A percentile compares a stretch with the other conserved stretches of the same genome.
Evolutionary conservation across 1,139 yeast genomes (phyloP).

Genomic region (Geotrichum aggregatum): DNA sequence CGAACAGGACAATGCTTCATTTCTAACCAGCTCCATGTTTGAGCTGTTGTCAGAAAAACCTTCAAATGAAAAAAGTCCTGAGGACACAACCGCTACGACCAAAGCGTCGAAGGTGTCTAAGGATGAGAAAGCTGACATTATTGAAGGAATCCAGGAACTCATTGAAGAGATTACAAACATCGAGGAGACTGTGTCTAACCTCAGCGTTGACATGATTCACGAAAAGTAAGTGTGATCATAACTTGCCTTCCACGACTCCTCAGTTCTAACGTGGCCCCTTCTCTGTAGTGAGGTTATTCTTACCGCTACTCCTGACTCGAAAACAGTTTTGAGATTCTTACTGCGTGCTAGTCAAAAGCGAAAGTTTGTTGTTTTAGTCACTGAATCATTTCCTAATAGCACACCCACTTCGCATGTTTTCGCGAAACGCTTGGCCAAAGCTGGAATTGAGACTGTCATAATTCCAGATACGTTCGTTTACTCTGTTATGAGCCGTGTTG

Average conservation of each 20-base stretch:
- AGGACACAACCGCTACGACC: constrained; percentile 17
- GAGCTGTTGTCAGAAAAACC: constrained; percentile 50
- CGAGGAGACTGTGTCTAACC: constrained; percentile 84
- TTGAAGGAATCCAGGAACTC: constrained; percentile 90
- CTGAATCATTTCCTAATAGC: constrained; percentile 90
- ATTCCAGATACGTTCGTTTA: constrained; percentile 91
- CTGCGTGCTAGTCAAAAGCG: constrained; percentile 85
- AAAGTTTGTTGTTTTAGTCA: constrained; percentile 84
- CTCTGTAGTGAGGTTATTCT: constrained; percentile 59
- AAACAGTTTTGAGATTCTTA: constrained; percentile 81
- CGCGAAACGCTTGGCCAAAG: constrained; percentile 73
- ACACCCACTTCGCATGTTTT: constrained; percentile 69
- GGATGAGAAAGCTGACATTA: constrained; percentile 81
- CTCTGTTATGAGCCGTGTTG: constrained; percentile 96
- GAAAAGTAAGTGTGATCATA: constrained; percentile 52
- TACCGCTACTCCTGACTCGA: constrained; percentile 91
- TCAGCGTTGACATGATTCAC: constrained; percentile 90
- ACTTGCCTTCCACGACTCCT: too few relatives aligned
- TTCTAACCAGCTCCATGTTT: constrained; percentile 74
- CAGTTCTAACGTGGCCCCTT: constrained; percentile 4
- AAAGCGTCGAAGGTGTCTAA: constrained; percentile 42
- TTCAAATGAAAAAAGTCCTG: constrained; percentile 26
- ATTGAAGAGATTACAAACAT: constrained; percentile 88
- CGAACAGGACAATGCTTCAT: constrained; percentile 32
- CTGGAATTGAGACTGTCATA: constrained; percentile 83